phyloP scores from a whole-genome alignment of 495 filamentous ascomycete species.

The Astrothelium subdiscretum region DNA sequence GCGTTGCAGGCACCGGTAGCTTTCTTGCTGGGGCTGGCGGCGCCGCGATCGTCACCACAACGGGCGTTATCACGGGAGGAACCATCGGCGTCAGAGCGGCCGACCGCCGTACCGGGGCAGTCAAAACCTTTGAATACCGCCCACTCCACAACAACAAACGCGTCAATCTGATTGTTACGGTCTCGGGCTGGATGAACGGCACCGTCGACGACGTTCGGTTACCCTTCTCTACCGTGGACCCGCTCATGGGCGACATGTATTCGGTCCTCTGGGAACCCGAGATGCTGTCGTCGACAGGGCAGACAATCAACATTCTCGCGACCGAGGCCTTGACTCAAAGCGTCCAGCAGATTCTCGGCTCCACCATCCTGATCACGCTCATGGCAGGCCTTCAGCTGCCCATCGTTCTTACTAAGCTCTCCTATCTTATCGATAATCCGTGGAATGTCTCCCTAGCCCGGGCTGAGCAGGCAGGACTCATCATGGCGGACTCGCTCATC shows the following conservation, averaged over 20 bases:
- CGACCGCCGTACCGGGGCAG: constrained; percentile 72
- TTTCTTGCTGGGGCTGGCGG: constrained; percentile 89
- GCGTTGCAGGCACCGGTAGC: constrained; percentile 74
- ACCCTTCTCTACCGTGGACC: constrained; percentile 90
- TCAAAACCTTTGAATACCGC: constrained; percentile 92
- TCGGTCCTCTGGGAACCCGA: constrained; percentile 97
- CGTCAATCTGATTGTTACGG: constrained; percentile 88
- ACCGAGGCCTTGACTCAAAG: constrained; percentile 96
- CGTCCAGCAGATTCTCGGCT: constrained; percentile 88
- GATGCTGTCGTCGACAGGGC: constrained; percentile 93
- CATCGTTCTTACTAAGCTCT: constrained; percentile 82
- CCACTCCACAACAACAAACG: constrained; percentile 96
- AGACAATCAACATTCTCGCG: constrained; percentile 94
- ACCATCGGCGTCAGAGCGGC: constrained; percentile 79
- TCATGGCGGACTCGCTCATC: constrained; percentile 88
- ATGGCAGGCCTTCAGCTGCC: constrained; percentile 94
- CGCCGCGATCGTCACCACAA: constrained; percentile 85
- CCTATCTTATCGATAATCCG: constrained; percentile 96
- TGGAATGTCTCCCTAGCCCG: constrained; percentile 92
- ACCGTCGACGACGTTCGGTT: constrained; percentile 93
- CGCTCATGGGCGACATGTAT: constrained; percentile 96
- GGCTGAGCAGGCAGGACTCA: constrained; percentile 78
- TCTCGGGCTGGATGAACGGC: constrained; percentile 97
- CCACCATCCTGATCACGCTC: constrained; percentile 72
- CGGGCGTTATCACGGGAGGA: constrained; percentile 75